Conservation (phyloP, 1,284 basidiomycete genomes). For the Rhodotorula sp. region DNA sequence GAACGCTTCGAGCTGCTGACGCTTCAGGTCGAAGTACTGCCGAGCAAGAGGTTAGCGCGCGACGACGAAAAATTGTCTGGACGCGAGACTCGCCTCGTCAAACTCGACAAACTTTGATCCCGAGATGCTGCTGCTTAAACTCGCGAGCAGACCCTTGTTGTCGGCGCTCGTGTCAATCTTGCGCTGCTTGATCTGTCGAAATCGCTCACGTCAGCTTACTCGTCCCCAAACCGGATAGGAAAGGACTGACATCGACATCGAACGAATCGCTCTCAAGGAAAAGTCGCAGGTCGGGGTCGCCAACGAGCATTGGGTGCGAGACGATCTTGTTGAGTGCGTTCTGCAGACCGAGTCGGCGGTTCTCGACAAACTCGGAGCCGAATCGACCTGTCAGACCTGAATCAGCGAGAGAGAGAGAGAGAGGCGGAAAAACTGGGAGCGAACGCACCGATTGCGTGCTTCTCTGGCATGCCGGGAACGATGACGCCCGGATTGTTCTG, state of each 20-base stretch:
- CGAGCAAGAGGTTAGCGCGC: slow-evolving; percentile 11
- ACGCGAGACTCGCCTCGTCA: slow-evolving; percentile 66
- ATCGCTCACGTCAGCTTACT: background rate
- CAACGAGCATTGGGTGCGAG: slow-evolving; percentile 50
- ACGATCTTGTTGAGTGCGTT: slow-evolving; percentile 52
- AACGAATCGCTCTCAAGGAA: slow-evolving; percentile 53
- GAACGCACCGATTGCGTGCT: slow-evolving; percentile 72
- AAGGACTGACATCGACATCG: slow-evolving; percentile 46
- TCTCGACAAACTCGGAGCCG: slow-evolving; percentile 51
- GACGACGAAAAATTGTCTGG: background rate
- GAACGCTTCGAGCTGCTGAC: slow-evolving; percentile 78
- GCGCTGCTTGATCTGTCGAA: slow-evolving; percentile 75
- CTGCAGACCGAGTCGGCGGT: slow-evolving; percentile 50
- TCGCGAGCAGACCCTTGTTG: slow-evolving; percentile 40
- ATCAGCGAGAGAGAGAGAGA: background rate
- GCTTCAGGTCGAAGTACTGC: slow-evolving; percentile 90
- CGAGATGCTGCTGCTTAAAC: slow-evolving; percentile 67
- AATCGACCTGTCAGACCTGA: slow-evolving; percentile 49
- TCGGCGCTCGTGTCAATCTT: slow-evolving; percentile 52
- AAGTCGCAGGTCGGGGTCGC: slow-evolving; percentile 51
- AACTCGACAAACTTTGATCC: slow-evolving; percentile 87
- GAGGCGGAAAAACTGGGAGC: background rate
- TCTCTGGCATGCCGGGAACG: slow-evolving; percentile 94
- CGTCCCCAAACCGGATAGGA: background rate
- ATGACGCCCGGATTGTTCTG: slow-evolving; percentile 95